Evolutionary conservation across 305 asterid species (phyloP).

Genomic region (Vinca major): DNA sequence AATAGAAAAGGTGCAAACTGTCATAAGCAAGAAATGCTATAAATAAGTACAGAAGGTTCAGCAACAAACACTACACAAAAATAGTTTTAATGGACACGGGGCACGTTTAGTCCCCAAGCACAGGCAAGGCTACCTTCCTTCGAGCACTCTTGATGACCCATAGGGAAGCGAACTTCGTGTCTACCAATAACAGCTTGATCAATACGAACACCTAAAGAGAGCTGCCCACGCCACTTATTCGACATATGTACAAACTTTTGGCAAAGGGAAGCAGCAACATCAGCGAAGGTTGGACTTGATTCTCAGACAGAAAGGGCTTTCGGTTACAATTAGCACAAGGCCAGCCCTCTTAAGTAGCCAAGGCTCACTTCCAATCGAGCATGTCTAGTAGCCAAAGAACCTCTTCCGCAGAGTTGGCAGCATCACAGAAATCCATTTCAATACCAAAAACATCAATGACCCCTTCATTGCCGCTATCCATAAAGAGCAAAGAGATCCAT

Average conservation of each 20-base stretch:
- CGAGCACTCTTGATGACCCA: slow-evolving; percentile 3
- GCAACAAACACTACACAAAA: neutral
- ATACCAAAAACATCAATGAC: slow-evolving; percentile 74
- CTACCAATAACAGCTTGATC: neutral
- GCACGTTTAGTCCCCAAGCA: neutral
- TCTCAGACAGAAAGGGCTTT: neutral
- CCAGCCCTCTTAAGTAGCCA: slow-evolving; percentile 1
- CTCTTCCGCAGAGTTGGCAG: slow-evolving; percentile 62
- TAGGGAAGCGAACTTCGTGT: neutral
- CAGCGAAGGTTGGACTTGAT: neutral
- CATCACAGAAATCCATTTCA: slow-evolving; percentile 87
- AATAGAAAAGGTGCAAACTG: neutral
- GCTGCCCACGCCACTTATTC: neutral
- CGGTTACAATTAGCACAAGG: neutral
- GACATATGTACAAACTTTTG: slow-evolving; percentile 11
- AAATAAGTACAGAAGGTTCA: neutral
- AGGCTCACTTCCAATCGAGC: slow-evolving; percentile 83
- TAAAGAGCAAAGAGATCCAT: slow-evolving; percentile 82
- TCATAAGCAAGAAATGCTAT: slow-evolving; percentile 3
- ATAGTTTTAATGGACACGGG: neutral
- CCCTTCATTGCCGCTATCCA: slow-evolving; percentile 62
- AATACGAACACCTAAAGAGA: neutral
- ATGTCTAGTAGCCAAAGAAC: slow-evolving; percentile 89
- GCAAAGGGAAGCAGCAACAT: slow-evolving; percentile 9
- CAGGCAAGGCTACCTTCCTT: neutral